phyloP scores from a whole-genome alignment of 495 filamentous ascomycete genomes.

The Daldinia grandis region DNA sequence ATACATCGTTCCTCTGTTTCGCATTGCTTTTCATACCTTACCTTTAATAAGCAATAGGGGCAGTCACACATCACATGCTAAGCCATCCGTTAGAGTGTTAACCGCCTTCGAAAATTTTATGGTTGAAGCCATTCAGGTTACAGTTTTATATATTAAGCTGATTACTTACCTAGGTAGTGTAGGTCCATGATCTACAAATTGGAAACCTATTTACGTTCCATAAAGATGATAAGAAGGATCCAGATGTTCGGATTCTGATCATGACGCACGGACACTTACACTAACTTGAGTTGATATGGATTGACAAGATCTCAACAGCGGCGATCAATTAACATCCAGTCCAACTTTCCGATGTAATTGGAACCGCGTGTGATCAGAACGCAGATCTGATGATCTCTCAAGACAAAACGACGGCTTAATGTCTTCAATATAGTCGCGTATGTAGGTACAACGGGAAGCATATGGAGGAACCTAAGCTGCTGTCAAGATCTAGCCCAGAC shows the following conservation, averaged over 20 bases:
- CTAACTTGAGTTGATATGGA: background rate
- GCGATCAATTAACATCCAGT: conserved; percentile 18
- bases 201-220: background rate
- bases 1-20: conserved; percentile 22
- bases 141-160: background rate
- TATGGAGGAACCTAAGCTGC: background rate
- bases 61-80: conserved; percentile 17
- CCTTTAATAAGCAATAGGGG: conserved; percentile 32
- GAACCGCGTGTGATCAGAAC: conserved; percentile 1
- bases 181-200: background rate
- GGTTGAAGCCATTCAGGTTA: background rate
- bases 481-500: conserved; percentile 4
- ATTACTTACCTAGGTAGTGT: background rate
- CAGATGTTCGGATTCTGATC: background rate
- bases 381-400: conserved; percentile 16
- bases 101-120: background rate
- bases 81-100: background rate
- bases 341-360: conserved; percentile 5
- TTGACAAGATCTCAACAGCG: conserved; percentile 6
- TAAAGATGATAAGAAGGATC: background rate
- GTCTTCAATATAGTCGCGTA: background rate
- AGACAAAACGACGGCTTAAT: background rate
- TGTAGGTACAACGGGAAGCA: background rate
- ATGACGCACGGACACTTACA: background rate
- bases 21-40: conserved; percentile 25